phyloP scores from a whole-genome alignment of 2,329 filamentous ascomycete genomes.

The Apiospora phragmitis region DNA sequence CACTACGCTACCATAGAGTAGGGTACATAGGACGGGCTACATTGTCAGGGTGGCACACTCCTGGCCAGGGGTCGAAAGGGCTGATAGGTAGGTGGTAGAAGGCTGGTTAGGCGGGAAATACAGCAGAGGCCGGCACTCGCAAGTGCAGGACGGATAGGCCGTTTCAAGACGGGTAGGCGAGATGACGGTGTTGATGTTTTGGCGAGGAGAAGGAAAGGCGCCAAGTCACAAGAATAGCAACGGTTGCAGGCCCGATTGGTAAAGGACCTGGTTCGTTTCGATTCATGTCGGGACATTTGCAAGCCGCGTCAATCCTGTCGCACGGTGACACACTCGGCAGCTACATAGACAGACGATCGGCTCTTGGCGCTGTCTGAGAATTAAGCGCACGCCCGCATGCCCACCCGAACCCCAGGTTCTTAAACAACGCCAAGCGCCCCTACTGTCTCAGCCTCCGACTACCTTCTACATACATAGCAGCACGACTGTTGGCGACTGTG shows the following conservation, averaged over 20 bases:
- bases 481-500: not conserved
- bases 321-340: conserved; percentile 8
- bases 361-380: not conserved
- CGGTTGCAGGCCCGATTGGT: not conserved
- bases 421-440: not conserved
- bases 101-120: no score
- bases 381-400: not conserved
- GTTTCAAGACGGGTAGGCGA: not conserved
- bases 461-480: not conserved
- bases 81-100: not conserved
- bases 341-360: not conserved
- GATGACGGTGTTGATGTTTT: not conserved
- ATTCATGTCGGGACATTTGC: not conserved
- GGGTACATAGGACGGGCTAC: not conserved
- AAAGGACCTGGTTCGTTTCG: not conserved
- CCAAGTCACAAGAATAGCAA: not conserved
- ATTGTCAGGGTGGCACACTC: not conserved
- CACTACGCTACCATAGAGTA: not conserved
- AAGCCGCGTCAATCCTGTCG: conserved; percentile 11
- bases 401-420: not conserved
- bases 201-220: not conserved
- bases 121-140: no score
- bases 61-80: not conserved
- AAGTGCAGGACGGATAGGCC: not conserved
- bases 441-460: not conserved